Conservation (phyloP, 169 alveolate species). For the Plasmodium adleri region DNA sequence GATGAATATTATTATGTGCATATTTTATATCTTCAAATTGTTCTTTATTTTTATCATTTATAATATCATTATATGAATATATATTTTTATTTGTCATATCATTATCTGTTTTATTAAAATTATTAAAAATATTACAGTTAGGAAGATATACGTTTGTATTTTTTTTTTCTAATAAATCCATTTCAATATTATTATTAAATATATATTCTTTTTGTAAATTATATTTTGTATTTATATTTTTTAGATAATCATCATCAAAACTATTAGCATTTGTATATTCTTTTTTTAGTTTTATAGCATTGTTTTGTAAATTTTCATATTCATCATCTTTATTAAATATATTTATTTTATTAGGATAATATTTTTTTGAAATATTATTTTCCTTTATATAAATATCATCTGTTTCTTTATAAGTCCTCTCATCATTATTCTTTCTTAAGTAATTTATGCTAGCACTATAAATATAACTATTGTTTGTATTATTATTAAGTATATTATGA, state of each 20-base stretch:
- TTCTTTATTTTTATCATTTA: background rate
- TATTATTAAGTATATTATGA: no score
- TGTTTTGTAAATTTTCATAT: no score
- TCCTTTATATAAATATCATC: no score
- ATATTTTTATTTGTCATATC: background rate
- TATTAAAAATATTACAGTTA: conserved; percentile 1
- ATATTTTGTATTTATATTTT: background rate
- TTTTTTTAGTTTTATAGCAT: no score
- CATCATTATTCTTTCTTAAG: no score
- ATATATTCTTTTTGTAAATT: background rate
- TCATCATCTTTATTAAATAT: no score
- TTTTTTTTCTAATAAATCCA: background rate
- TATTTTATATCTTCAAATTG: background rate
- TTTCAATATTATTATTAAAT: background rate
- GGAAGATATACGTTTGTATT: background rate
- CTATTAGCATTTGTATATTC: no score
- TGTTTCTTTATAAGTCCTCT: no score
- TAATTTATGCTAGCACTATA: no score
- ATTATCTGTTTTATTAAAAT: background rate
- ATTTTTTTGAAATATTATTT: no score
- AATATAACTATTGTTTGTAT: no score
- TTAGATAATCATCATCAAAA: background rate
- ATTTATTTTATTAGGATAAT: no score
- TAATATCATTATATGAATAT: background rate
- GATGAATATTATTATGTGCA: background rate